phyloP scores from a whole-genome alignment of 306 rosid species.

The Lathyrus sativus region DNA sequence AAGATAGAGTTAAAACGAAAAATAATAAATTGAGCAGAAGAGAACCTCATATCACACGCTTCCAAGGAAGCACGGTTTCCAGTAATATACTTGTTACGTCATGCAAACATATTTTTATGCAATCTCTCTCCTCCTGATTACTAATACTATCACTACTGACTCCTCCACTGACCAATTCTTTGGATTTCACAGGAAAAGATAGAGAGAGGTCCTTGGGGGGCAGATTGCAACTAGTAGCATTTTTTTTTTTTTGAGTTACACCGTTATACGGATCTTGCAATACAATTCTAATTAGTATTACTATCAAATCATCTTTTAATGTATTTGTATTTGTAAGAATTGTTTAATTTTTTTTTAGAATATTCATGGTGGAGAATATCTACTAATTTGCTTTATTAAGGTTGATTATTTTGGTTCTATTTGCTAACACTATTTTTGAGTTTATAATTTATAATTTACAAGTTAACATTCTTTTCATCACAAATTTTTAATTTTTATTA shows the following conservation, averaged over 20 bases:
- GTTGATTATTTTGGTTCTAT: no score
- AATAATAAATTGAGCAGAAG: not conserved
- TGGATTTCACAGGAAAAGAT: conserved; percentile 9
- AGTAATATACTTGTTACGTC: conserved; percentile 51
- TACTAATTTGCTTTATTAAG: no score
- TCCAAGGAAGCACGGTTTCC: conserved; percentile 62
- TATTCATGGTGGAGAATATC: not conserved
- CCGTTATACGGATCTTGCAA: not conserved
- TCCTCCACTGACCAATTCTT: conserved; percentile 36
- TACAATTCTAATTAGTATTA: no score
- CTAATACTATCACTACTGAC: conserved; percentile 24
- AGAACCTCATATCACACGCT: conserved; percentile 61
- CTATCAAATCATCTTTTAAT: not conserved
- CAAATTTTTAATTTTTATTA: no score
- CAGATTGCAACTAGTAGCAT: conserved; percentile 32
- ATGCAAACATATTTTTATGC: conserved; percentile 25
- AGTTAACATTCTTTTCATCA: no score
- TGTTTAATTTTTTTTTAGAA: not conserved
- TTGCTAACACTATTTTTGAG: no score
- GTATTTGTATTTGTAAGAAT: not conserved
- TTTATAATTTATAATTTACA: no score
- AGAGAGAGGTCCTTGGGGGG: conserved; percentile 28
- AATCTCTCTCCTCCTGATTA: conserved; percentile 2
- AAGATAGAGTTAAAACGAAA: conserved; percentile 36
- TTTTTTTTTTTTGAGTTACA: not conserved